Evolutionary conservation across 1,284 basidiomycete genomes (phyloP), one percentile per base, ranked within the genome.

Genomic region (Cronartium ribicola): DNA sequence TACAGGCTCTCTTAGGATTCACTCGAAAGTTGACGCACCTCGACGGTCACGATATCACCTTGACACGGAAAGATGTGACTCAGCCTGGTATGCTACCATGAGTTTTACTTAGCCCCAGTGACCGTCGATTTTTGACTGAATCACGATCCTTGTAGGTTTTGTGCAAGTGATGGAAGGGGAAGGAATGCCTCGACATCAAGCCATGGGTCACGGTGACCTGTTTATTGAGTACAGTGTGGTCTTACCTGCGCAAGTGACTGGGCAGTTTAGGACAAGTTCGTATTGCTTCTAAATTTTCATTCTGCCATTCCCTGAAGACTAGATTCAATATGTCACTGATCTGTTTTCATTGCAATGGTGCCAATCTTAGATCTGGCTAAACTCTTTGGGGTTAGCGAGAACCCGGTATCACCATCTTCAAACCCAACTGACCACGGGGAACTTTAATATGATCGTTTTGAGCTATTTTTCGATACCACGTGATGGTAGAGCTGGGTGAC

Each of bases 221-320:
- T 97, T 87, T 79, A 86, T 97, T 66, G 92, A 96, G 81, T 97
- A 94, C 83, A 90, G 86, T 67, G 91, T 97, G 65, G 88, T 96
- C 29, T 82, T 97, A 69, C 94, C 94, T 0, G 83, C 85, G 46
- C 20, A 71, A 64, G 61, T 71, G 8, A 63, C 69, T 0, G 69
- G 69, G 29, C 36, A 60, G 41, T 71, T 71, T 40, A 65, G 69
- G 48, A 39, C 59, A 11, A 46, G 69, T 71, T n/a, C 63, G 69
- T 40, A 22, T 57, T 37, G 8, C 11, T 59, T 67, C 59, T 20
- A 11, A 20, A 55, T 55, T 20, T 55, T n/a, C 11, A 55, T n/a
- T 20, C 0, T 55, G 29, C 29, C 29, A 29, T 29, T 29, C 29
- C 29, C 29, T 2, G 29, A 29, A 29, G 29, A 29, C 29, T 29